phyloP scores from a whole-genome alignment of 2,329 filamentous ascomycete genomes.

The Cladophialophora exuberans region DNA sequence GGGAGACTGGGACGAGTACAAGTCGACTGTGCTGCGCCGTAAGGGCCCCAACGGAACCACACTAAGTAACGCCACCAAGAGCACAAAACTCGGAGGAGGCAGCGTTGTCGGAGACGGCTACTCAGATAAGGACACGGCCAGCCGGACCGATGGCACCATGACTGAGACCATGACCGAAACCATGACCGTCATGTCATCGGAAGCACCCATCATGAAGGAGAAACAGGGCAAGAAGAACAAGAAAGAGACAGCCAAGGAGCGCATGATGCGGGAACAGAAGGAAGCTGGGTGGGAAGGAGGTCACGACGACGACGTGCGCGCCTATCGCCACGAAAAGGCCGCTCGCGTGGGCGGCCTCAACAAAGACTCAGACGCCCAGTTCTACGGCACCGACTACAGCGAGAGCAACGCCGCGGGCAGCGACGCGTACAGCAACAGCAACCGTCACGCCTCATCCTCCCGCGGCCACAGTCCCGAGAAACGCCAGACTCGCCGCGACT shows the following conservation, averaged over 20 bases:
- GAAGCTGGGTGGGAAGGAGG: conserved; percentile 59
- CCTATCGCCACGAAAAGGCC: conserved; percentile 83
- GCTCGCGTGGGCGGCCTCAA: conserved; percentile 90
- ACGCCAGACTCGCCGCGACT: conserved; percentile 31
- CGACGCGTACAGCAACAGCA: conserved; percentile 39
- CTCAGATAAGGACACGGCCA: conserved; percentile 60
- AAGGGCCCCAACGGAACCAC: conserved; percentile 88
- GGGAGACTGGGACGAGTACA: conserved; percentile 97
- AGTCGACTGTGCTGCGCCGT: conserved; percentile 85
- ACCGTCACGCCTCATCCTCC: conserved; percentile 31
- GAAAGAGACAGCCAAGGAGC: conserved; percentile 51
- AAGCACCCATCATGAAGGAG: conserved; percentile 39
- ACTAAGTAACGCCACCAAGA: conserved; percentile 77
- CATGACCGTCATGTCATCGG: conserved; percentile 34
- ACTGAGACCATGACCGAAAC: conserved; percentile 52
- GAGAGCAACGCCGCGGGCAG: conserved; percentile 56
- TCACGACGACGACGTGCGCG: conserved; percentile 71
- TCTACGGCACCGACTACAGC: conserved; percentile 75
- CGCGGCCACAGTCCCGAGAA: conserved; percentile 27
- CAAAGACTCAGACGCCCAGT: conserved; percentile 76
- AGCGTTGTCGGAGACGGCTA: conserved; percentile 67
- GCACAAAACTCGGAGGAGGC: conserved; percentile 83
- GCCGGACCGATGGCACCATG: conserved; percentile 42
- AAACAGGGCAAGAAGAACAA: conserved; percentile 42
- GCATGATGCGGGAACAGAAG: conserved; percentile 40